These are phyloP conservation scores for Euphorbia peplus DNA, from an alignment of 345 rosid genomes.

Conservation along the genomic window DNA sequence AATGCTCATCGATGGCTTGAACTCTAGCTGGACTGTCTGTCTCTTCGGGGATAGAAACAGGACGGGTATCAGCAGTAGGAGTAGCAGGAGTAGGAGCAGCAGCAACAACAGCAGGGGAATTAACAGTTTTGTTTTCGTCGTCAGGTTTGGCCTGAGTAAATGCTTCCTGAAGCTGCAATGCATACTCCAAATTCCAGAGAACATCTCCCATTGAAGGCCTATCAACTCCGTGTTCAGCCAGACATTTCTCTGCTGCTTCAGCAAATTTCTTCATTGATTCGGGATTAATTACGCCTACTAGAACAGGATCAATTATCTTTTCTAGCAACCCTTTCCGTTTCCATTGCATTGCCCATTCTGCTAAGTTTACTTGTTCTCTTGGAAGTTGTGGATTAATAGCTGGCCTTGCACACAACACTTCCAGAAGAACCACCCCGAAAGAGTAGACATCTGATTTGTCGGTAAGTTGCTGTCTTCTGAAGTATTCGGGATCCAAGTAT, in stretches of 20 bases:
- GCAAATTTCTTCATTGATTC: conserved; percentile 59
- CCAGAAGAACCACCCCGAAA: conserved; percentile 63
- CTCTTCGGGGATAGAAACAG: conserved; percentile 37
- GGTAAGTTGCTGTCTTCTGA: conserved; percentile 57
- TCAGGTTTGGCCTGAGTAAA: conserved; percentile 49
- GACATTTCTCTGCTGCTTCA: conserved; percentile 59
- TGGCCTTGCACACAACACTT: conserved; percentile 63
- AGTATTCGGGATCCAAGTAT: conserved; percentile 65
- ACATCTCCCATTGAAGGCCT: conserved; percentile 69
- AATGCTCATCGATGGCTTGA: conserved; percentile 45
- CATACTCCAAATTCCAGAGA: conserved; percentile 67
- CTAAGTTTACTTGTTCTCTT: conserved; percentile 66
- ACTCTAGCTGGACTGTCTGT: conserved; percentile 37
- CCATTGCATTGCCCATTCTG: conserved; percentile 71
- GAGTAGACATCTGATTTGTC: conserved; percentile 72
- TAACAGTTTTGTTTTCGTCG: conserved; percentile 35
- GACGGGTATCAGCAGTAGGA: conserved; percentile 21
- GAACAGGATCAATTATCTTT: conserved; percentile 47
- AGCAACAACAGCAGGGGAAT: conserved; percentile 18
- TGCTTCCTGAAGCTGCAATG: conserved; percentile 73
- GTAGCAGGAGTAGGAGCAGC: conserved; percentile 25
- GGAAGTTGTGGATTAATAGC: conserved; percentile 57
- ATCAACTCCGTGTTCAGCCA: conserved; percentile 53
- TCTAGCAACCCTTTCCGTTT: conserved; percentile 43
- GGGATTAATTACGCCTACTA: conserved; percentile 47